Base-by-base conservation (phyloP, 768 basidiomycete species). In the Leccinum olivaceopallidum region DNA sequence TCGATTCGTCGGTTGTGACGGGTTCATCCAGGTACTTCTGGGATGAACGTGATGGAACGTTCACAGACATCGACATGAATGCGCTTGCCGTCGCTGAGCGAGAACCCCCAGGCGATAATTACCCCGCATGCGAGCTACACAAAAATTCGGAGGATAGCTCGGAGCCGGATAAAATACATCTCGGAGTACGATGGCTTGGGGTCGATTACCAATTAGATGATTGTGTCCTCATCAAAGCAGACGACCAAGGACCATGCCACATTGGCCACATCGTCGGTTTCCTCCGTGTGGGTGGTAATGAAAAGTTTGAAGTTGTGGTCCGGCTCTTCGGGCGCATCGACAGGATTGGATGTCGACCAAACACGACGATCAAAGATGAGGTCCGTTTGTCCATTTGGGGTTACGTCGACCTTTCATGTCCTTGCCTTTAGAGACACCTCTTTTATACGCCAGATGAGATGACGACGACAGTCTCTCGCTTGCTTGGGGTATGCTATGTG, bases 161-260 rank as follows among this genome's bases (percentile, higher is more conserved):
- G 18, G 60, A 66, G 18, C 69, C 73, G 13, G 62, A 64, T 2
- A 69, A 62, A 30, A 65, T 81, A n/a, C 59, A 64, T 0, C 72
- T 71, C 20, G 87, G 84, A 0, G 60, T 89, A 26, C 70, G 76
- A 0, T 84, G 77, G 66, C 73, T 71, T 10, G 83, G 82, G 0
- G 64, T 75, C 2, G 72, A 72, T 0, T 92, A 86, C 62, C 91
- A 93, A 56, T 53, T 76, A 0, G 72, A 84, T 48, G 90, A 92
- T 39, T 89, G 83, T 61, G 82, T 84, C 5, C 74, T 86, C 6
- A 81, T 86, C 67, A 77, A 70, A 48, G 65, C 80, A 0, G 70
- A 76, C 0, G 63, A 76, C 3, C 10, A 12, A 1, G 86, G 86
- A 0, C 82, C 84, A 1, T 86, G 83, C 4, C 65, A 80, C 28